Conservation (phyloP, 2,329 filamentous ascomycete species). For the Coniella vitis region DNA sequence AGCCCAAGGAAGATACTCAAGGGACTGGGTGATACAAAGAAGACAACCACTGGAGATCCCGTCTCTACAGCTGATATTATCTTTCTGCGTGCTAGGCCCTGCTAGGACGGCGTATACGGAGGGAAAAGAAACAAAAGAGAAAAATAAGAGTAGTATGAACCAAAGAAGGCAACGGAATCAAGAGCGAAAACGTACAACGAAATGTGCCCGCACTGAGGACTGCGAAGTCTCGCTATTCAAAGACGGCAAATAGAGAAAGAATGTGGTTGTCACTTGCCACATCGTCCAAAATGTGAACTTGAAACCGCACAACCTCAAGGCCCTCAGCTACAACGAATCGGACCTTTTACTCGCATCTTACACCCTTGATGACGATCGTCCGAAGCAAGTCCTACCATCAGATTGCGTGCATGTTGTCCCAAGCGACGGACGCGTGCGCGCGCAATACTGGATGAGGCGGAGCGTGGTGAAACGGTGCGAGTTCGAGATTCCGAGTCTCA, state of each 20-base stretch:
- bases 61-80: background rate
- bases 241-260: too few species aligned
- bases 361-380: background rate
- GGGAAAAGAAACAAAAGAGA: background rate
- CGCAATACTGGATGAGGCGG: background rate
- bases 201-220: too few species aligned
- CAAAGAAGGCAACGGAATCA: slow-evolving; percentile 22
- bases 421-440: slow-evolving; percentile 10
- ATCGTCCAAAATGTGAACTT: too few species aligned
- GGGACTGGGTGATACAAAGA: background rate
- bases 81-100: background rate
- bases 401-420: slow-evolving; percentile 2
- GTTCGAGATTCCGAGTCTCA: slow-evolving; percentile 17
- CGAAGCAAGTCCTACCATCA: background rate
- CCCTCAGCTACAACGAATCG: too few species aligned
- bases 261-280: too few species aligned
- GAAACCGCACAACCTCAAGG: too few species aligned
- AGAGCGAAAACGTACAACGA: background rate
- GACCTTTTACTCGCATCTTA: background rate
- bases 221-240: too few species aligned
- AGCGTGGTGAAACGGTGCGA: slow-evolving; percentile 11
- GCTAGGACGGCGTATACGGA: too few species aligned
- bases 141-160: slow-evolving; percentile 21
- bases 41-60: background rate
- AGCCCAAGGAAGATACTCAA: background rate